Conservation (phyloP, 495 filamentous ascomycete genomes). For the Hypoxylon intermedium region DNA sequence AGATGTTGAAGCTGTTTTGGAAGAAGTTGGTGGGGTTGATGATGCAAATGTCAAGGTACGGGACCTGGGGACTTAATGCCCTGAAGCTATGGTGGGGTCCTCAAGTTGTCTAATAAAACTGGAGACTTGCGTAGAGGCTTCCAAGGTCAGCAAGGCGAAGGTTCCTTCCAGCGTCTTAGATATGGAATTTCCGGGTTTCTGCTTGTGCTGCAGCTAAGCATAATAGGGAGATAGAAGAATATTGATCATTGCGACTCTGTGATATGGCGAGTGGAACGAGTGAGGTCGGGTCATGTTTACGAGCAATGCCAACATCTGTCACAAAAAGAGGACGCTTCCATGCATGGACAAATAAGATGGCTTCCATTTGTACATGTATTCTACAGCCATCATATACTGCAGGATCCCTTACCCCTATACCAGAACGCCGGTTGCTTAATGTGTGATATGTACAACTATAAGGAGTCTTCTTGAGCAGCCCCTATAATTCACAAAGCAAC, state of each 20-base stretch:
- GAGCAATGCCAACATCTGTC: too few species aligned
- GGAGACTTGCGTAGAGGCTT: constrained; percentile 3
- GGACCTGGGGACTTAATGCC: constrained; percentile 2
- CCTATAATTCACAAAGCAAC: background rate
- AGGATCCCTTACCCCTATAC: constrained; percentile 17
- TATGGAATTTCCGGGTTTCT: too few species aligned
- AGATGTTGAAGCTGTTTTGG: constrained; percentile 12
- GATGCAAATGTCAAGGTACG: constrained; percentile 5
- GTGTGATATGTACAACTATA: constrained; percentile 14
- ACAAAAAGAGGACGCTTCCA: too few species aligned
- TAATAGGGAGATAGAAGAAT: too few species aligned
- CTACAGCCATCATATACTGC: constrained; percentile 11
- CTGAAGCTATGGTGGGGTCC: constrained; percentile 26
- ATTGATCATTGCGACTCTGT: too few species aligned
- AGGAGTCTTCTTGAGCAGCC: background rate
- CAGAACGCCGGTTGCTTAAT: constrained; percentile 17
- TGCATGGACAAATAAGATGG: too few species aligned
- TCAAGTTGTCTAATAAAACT: background rate
- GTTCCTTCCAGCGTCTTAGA: too few species aligned
- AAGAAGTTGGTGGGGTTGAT: constrained; percentile 29
- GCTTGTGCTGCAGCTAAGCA: too few species aligned
- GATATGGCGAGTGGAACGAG: too few species aligned
- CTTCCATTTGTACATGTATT: constrained; percentile 6
- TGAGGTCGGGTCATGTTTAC: too few species aligned
- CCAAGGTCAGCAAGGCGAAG: background rate